Evolutionary conservation across 2,329 filamentous ascomycete species (phyloP).

Genomic region (Monosporascus sp.): DNA sequence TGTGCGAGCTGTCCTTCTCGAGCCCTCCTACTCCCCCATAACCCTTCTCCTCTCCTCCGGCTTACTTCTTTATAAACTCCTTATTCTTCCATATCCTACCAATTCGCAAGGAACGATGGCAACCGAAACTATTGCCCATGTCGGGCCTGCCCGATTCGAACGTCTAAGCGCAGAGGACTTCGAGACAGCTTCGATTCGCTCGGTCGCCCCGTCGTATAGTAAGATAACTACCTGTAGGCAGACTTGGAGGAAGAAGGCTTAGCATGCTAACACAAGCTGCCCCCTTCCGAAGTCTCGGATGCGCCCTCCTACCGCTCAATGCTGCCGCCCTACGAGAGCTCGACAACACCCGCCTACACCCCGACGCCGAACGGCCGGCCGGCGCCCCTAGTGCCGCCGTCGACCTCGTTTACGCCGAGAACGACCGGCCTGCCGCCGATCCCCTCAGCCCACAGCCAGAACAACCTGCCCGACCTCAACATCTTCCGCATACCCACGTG

Average conservation of each 20-base stretch:
- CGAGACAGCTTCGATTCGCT: conserved; percentile 62
- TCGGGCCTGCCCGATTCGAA: conserved; percentile 16
- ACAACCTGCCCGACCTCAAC: conserved; percentile 38
- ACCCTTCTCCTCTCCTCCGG: not conserved
- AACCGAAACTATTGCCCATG: conserved; percentile 19
- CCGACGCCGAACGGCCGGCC: conserved; percentile 27
- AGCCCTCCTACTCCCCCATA: conserved; percentile 8
- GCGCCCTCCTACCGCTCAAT: conserved; percentile 60
- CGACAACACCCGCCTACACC: conserved; percentile 43
- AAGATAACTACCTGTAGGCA: conserved; percentile 22
- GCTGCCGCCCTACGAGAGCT: conserved; percentile 39
- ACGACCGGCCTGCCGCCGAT: conserved; percentile 47
- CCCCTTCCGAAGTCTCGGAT: conserved; percentile 47
- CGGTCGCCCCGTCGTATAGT: conserved; percentile 65
- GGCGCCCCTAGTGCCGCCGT: conserved; percentile 31
- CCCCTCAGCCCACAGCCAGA: conserved; percentile 32
- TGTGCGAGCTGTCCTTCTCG: conserved; percentile 14
- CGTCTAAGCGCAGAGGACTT: conserved; percentile 48
- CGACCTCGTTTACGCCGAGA: conserved; percentile 19
- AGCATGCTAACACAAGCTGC: conserved; percentile 11
- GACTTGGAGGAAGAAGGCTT: not conserved
- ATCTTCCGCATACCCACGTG: conserved; percentile 55
- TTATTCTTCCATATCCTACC: not conserved
- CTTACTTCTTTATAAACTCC: not conserved
- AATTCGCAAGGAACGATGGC: conserved; percentile 13